Percentiles rank a stretch among this genome's conserved stretches.
phyloP scores from a whole-genome alignment of 352 stramenopile genomes.

The Globisporangium acanthophoron region DNA sequence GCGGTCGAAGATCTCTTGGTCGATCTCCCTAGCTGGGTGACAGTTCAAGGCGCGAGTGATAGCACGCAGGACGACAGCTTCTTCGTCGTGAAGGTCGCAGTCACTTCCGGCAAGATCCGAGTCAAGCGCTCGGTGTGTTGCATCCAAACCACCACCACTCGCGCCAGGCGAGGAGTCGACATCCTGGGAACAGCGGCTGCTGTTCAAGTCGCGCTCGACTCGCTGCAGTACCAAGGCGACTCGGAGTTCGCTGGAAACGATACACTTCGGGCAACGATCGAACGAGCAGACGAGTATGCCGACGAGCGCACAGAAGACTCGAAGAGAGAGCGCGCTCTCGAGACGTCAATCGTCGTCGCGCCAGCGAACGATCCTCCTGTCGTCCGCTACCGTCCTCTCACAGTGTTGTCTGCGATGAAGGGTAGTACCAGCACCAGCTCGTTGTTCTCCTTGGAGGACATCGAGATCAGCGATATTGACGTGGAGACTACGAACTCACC shows the following conservation, averaged over 20 bases:
- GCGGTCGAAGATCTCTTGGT: not conserved
- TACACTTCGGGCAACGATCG: constrained; percentile 3
- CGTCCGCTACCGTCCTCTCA: not conserved
- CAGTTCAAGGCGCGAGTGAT: not conserved
- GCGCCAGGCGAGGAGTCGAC: not conserved
- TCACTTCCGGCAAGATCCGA: constrained; percentile 6
- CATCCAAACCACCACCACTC: constrained; percentile 3
- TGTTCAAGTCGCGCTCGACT: constrained; percentile 6
- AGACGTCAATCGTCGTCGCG: not conserved
- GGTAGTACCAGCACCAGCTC: not conserved
- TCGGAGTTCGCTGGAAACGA: constrained; percentile 16
- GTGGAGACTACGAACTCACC: not conserved
- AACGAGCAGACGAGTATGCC: not conserved
- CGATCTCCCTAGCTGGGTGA: not conserved
- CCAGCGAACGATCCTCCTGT: constrained; percentile 12
- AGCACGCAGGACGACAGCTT: not conserved
- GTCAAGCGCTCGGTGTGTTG: constrained; percentile 11
- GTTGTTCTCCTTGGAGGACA: constrained; percentile 3
- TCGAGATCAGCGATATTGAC: constrained; percentile 7
- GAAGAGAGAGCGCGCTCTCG: not conserved
- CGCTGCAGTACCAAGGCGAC: constrained; percentile 14
- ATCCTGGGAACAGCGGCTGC: constrained; percentile 6
- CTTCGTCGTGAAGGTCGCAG: constrained; percentile 3
- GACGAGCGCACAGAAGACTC: not conserved
- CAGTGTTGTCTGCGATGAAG: not conserved